These are phyloP conservation scores for Fraxinus sp. DNA, from an alignment of 305 asterid species.

Conservation along the genomic window DNA sequence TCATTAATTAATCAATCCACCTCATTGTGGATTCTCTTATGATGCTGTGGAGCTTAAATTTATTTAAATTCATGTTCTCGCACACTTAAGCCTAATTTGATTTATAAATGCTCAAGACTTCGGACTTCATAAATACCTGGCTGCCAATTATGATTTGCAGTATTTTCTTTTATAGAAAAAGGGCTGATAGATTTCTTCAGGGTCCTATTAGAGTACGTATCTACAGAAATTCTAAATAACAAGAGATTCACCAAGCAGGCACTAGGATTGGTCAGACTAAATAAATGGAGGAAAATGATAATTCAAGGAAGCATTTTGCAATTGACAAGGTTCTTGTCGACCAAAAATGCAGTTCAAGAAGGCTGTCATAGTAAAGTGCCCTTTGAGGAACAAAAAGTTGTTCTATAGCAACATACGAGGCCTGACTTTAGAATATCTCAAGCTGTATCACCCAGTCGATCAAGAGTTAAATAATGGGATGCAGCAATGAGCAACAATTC, in stretches of 20 bases:
- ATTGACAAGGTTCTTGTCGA: background rate
- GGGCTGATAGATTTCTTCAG: background rate
- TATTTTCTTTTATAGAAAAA: background rate
- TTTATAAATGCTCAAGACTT: background rate
- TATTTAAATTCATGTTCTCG: background rate
- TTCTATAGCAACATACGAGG: background rate
- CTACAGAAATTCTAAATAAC: background rate
- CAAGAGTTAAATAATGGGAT: background rate
- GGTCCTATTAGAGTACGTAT: background rate
- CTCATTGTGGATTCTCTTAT: background rate
- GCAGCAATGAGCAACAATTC: background rate
- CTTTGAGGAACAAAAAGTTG: background rate
- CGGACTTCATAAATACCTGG: background rate
- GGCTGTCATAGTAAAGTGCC: background rate
- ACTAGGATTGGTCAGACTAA: background rate
- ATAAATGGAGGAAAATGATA: background rate
- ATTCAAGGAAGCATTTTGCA: background rate
- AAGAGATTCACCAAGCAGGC: background rate
- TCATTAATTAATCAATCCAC: background rate
- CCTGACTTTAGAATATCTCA: conserved; percentile 1
- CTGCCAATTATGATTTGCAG: background rate
- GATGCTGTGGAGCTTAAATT: background rate
- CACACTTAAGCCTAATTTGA: background rate
- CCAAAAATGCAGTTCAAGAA: background rate
- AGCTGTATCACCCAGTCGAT: background rate